These are phyloP conservation scores for Cryptococcus hybrid DNA, from an alignment of 1,284 basidiomycete species.

Conservation along the genomic window DNA sequence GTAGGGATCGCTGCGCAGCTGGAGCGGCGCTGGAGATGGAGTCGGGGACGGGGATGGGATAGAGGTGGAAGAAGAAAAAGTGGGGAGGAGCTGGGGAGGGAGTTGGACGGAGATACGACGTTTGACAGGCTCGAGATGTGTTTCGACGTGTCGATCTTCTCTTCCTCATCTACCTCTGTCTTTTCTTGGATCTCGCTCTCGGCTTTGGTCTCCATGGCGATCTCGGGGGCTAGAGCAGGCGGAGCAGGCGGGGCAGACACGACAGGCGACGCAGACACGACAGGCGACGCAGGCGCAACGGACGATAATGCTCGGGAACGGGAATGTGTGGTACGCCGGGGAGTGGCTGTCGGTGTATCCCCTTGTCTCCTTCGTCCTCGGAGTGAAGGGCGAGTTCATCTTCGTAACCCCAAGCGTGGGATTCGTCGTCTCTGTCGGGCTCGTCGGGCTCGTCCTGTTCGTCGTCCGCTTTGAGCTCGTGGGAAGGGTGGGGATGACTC, in stretches of 20 bases:
- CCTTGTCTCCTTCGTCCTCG: constrained; percentile 5
- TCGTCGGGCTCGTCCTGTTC: not conserved
- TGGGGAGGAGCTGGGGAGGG: not conserved
- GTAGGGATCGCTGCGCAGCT: not conserved
- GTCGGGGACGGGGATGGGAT: not conserved
- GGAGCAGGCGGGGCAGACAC: not conserved
- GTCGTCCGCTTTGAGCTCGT: constrained; percentile 5
- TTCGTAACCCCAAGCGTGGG: constrained; percentile 23
- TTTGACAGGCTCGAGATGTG: not conserved
- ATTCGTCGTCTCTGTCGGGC: not conserved
- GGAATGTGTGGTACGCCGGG: no score
- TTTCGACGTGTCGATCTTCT: not conserved
- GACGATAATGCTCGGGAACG: no score
- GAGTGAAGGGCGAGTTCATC: constrained; percentile 19
- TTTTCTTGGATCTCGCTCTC: not conserved
- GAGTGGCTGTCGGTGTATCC: not conserved
- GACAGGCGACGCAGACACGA: not conserved
- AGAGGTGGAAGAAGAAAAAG: not conserved
- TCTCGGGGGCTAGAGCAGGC: not conserved
- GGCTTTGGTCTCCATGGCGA: not conserved
- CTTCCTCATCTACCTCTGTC: no score
- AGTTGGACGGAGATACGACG: not conserved
- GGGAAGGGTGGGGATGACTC: constrained; percentile 6
- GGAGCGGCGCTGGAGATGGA: not conserved
- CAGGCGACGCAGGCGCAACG: not conserved